These are phyloP conservation scores for Ambrosia trifida DNA, from an alignment of 129 eudicot species.

Conservation along the genomic window DNA sequence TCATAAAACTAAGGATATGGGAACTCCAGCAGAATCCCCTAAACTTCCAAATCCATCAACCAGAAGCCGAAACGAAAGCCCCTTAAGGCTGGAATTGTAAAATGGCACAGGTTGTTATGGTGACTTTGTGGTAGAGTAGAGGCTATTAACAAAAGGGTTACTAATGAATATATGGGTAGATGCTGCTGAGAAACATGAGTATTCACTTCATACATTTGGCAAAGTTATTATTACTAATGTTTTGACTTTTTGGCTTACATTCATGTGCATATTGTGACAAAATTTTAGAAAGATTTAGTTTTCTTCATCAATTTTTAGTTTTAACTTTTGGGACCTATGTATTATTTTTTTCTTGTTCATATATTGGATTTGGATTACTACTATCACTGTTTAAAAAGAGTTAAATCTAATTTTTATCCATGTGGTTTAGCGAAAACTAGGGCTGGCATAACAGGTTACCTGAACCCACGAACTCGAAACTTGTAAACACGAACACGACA, in stretches of 20 bases:
- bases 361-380: too few relatives aligned
- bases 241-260: conserved; percentile 10
- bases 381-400: too few relatives aligned
- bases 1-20: conserved; percentile 78
- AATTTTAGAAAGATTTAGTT: not conserved
- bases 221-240: not conserved
- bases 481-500: too few relatives aligned
- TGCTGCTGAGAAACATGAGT: conserved; percentile 26
- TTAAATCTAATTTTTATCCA: too few relatives aligned
- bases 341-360: not conserved
- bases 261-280: conserved; percentile 18
- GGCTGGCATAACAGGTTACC: too few relatives aligned
- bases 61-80: conserved; percentile 16
- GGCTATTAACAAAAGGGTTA: conserved; percentile 11
- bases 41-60: conserved; percentile 23
- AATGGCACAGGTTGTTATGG: conserved; percentile 7
- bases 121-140: conserved; percentile 22
- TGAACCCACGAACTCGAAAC: too few relatives aligned
- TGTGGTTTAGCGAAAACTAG: too few relatives aligned
- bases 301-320: conserved; percentile 6
- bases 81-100: conserved; percentile 29
- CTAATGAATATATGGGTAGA: not conserved
- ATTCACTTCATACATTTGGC: conserved; percentile 13
- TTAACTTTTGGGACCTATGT: not conserved
- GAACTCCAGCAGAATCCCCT: conserved; percentile 46